Evolutionary conservation across 768 basidiomycete species (phyloP).

Genomic region (Xerocomellus dryophilus): DNA sequence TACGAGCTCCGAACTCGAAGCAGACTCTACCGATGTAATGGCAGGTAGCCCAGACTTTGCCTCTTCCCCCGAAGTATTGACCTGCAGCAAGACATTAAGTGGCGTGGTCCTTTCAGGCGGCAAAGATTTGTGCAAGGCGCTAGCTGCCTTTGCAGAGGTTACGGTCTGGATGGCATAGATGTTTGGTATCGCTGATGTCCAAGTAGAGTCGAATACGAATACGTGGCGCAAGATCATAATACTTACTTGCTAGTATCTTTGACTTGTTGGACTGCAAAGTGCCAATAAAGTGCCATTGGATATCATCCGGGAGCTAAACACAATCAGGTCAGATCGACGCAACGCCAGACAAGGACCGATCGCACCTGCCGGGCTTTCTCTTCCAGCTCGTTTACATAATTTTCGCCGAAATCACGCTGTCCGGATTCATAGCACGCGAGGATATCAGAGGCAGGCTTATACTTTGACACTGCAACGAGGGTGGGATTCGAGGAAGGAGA

Average conservation of each 20-base stretch:
- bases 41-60: conserved; percentile 83
- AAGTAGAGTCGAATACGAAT: conserved; percentile 4
- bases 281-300: conserved; percentile 98
- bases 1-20: conserved; percentile 48
- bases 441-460: conserved; percentile 87
- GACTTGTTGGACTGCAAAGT: conserved; percentile 91
- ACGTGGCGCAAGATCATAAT: background rate
- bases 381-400: conserved; percentile 91
- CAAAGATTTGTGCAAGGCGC: conserved; percentile 71
- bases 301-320: conserved; percentile 75
- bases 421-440: conserved; percentile 76
- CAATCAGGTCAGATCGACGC: conserved; percentile 7
- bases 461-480: conserved; percentile 90
- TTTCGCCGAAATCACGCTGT: conserved; percentile 94
- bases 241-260: conserved; percentile 77
- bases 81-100: conserved; percentile 83
- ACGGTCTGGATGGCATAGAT: conserved; percentile 85
- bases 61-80: conserved; percentile 95
- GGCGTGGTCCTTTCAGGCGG: conserved; percentile 51
- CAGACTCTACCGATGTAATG: conserved; percentile 38
- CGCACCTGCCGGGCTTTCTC: conserved; percentile 77
- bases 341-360: conserved; percentile 1
- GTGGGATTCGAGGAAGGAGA: conserved; percentile 31
- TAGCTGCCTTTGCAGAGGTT: conserved; percentile 76
- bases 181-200: conserved; percentile 73